Evolutionary conservation across 2,329 filamentous ascomycete species (phyloP).

Genomic region (Arthrobotrys entomopaga): DNA sequence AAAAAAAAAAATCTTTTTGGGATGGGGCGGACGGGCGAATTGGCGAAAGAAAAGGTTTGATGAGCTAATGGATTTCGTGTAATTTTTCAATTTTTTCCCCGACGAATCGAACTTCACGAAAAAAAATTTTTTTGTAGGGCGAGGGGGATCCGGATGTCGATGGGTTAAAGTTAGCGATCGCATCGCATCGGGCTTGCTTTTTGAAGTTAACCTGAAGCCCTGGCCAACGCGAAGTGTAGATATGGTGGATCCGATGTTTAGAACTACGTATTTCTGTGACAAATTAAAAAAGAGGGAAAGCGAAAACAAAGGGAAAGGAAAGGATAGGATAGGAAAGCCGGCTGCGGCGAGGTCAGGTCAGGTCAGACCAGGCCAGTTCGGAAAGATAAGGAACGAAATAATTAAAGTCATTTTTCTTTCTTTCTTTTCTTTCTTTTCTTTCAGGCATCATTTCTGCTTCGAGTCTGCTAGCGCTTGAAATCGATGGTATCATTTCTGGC

Average conservation of each 20-base stretch:
- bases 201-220: too few species aligned
- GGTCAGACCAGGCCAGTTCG: conserved; percentile 15
- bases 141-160: conserved; percentile 1
- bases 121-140: conserved; percentile 15
- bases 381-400: conserved; percentile 43
- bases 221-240: too few species aligned
- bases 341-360: conserved; percentile 7
- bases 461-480: too few species aligned
- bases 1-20: conserved; percentile 16
- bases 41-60: background rate
- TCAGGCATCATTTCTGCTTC: too few species aligned
- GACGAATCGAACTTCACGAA: conserved; percentile 15
- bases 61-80: too few species aligned
- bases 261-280: conserved; percentile 45
- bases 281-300: conserved; percentile 24
- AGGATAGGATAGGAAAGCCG: conserved; percentile 16
- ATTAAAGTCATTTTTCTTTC: conserved; percentile 22
- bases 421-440: background rate
- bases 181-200: conserved; percentile 1
- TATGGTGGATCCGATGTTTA: too few species aligned
- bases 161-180: conserved; percentile 19
- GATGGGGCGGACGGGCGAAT: conserved; percentile 13
- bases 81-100: background rate
- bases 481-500: too few species aligned
- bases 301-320: background rate